Evolutionary conservation across 1,284 basidiomycete genomes (phyloP), one percentile per base, ranked within the genome.

Genomic region (Moesziomyces sp.): DNA sequence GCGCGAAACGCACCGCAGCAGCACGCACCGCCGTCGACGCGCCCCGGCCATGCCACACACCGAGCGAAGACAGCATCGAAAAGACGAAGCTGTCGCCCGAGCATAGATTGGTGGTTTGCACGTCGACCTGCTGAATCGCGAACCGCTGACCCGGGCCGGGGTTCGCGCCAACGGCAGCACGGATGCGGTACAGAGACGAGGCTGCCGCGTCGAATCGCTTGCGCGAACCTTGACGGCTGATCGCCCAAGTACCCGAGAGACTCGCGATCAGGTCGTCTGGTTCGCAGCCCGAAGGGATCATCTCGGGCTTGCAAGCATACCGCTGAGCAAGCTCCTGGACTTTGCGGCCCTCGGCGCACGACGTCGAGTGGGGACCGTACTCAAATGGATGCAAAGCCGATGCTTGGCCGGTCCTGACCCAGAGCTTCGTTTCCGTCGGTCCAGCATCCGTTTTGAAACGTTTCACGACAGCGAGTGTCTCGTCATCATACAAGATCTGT

Each of bases 41-140:
- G 48, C 79, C 80, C 11, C 55, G 42, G 18, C 80, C 80, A 48
- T 82, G 76, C 80, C 80, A 81, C 11, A 82, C 72, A 54, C 78
- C 73, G 2, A 75, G 47, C 6, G 68, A 58, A n/a, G 70, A 63
- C 10, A 70, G 54, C 8, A 77, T 46, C 3, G 64, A 71, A 13
- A 57, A 68, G 19, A 82, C 70, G 23, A 66, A 78, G 46, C 75
- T 76, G 56, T 70, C 67, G 19, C 59, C 69, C 2, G 80, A 82
- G 70, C 76, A 80, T 6, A 82, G 65, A 45, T 64, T 74, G n/a
- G 65, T 54, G 14, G 80, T 70, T 21, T 47, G 56, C 52, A 72
- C 47, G n/a, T 76, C 71, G 14, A 79, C 73, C 48, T 82, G 79
- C 52, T 79, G 75, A 38, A 82, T 73, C 8, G 70, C 47, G 21